Evolutionary conservation across 2,329 filamentous ascomycete genomes (phyloP).

Genomic region (Monascus ruber): DNA sequence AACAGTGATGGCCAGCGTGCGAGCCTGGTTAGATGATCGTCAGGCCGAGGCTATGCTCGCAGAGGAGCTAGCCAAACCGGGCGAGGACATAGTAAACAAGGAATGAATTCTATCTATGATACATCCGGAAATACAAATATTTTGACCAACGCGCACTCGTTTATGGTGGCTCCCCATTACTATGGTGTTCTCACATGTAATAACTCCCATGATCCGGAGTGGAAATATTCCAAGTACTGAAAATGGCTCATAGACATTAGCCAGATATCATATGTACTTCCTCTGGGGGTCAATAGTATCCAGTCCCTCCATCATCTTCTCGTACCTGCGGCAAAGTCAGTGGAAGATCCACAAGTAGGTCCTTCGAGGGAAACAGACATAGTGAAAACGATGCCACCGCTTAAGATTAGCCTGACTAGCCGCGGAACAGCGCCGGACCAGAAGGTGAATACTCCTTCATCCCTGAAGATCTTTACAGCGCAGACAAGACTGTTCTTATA

Average conservation of each 20-base stretch:
- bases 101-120: conserved; percentile 4
- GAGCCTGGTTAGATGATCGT: conserved; percentile 60
- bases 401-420: conserved; percentile 72
- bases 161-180: too few species aligned
- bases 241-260: background rate
- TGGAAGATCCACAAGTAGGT: background rate
- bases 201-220: too few species aligned
- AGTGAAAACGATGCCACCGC: conserved; percentile 93
- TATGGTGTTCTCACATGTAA: too few species aligned
- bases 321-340: conserved; percentile 46
- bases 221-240: background rate
- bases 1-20: conserved; percentile 65
- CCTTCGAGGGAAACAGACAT: conserved; percentile 46
- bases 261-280: conserved; percentile 56
- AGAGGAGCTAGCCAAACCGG: conserved; percentile 44
- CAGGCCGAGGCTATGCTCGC: conserved; percentile 62
- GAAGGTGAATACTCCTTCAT: conserved; percentile 81
- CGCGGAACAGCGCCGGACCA: conserved; percentile 90
- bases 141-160: too few species aligned
- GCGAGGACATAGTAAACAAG: conserved; percentile 6
- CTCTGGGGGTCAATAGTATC: conserved; percentile 68
- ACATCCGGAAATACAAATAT: conserved; percentile 3
- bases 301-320: conserved; percentile 89
- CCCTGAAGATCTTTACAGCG: conserved; percentile 68
- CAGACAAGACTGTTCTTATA: conserved; percentile 88